Evolutionary conservation across 1,284 basidiomycete species (phyloP), one percentile per base, ranked within the genome.

Genomic region (Gymnopus androsaceus): DNA sequence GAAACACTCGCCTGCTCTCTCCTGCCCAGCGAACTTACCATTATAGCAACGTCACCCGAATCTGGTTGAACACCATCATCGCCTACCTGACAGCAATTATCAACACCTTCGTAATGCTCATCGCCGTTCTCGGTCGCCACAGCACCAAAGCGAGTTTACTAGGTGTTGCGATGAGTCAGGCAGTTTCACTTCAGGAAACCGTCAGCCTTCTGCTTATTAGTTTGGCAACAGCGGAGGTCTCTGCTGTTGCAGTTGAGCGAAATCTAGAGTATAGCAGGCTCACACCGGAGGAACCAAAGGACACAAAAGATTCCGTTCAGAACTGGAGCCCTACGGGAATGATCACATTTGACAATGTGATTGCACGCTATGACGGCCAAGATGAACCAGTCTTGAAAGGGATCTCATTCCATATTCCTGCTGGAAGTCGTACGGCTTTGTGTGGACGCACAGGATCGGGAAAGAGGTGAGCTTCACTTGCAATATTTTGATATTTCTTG

Each of bases 131-230:
- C 30, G 34, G 28, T 9, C 4, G 46, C 21, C 30, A 30, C 30
- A 48, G 46, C 30, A 30, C 46, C 14, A 48, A 30, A 33, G 46
- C 46, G 8, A 30, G 46, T 33, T 25, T 48, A 23, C 34, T 48
- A 33, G 46, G 28, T 34, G 46, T 30, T 21, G 46, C 46, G 4
- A 48, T 48, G 46, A 48, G 46, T 41, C 46, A 48, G 21, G 46
- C 46, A 30, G 34, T 48, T 21, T 48, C 46, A 11, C 46, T 48
- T 3, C 46, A 48, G 31, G 46, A 48, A 27, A 48, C 34, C 28
- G 21, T 48, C 6, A 48, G 34, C 31, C 14, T 25, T 14, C 31
- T 48, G 46, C 15, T 48, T 21, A 48, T 30, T 12, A 33, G 27
- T 23, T 48, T 27, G 46, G 34, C 46, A 36, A 48, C 21, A 36